A percentile compares a stretch with the other conserved stretches of the same genome.
phyloP scores from a whole-genome alignment of 345 rosid species.

The Salix brachista region DNA sequence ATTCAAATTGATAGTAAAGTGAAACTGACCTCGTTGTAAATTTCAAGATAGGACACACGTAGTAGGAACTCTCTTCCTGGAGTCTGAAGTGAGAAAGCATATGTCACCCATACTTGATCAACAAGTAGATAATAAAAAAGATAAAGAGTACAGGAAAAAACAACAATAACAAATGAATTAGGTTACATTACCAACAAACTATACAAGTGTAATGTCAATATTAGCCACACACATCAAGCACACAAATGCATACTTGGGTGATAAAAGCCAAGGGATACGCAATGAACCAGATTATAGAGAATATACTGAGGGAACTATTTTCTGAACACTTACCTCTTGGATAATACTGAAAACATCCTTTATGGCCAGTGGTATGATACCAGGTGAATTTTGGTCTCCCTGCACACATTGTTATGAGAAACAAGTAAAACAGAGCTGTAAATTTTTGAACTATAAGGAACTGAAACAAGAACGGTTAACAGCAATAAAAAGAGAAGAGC shows the following conservation, averaged over 20 bases:
- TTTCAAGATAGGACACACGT: slow-evolving; percentile 98
- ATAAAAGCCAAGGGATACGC: neutral
- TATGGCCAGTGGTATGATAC: slow-evolving; percentile 94
- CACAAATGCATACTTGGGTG: neutral
- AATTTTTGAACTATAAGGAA: neutral
- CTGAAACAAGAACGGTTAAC: neutral
- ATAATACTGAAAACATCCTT: slow-evolving; percentile 97
- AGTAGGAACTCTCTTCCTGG: slow-evolving; percentile 98
- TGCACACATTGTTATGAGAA: slow-evolving; percentile 29
- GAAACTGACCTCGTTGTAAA: slow-evolving; percentile 85
- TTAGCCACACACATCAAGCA: neutral
- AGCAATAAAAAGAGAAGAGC: neutral
- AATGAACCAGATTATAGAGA: neutral
- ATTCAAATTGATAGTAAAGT: neutral
- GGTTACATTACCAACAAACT: neutral
- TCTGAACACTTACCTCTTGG: slow-evolving; percentile 74
- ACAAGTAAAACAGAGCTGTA: neutral
- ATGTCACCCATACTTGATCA: slow-evolving; percentile 15
- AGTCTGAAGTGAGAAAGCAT: slow-evolving; percentile 53
- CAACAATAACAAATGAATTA: neutral
- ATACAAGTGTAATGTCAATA: neutral
- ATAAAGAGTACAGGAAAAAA: neutral
- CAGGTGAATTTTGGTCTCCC: slow-evolving; percentile 98
- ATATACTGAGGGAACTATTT: neutral
- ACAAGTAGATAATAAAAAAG: neutral